A percentile compares a stretch with the other conserved stretches of the same genome.
phyloP scores from a whole-genome alignment of 331 rosid genomes.

The Malus hybrid region DNA sequence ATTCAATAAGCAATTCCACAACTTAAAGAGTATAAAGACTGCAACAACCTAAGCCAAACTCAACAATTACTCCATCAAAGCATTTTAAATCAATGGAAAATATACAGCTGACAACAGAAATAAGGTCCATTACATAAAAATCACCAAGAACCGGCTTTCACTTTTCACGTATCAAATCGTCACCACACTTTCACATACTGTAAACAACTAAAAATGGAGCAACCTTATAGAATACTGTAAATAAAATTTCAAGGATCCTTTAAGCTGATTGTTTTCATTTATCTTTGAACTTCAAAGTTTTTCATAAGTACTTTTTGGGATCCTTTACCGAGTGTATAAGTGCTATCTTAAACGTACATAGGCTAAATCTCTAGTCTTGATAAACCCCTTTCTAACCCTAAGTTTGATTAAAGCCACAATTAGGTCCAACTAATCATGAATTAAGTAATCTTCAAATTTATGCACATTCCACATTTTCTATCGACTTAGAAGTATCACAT shows the following conservation, averaged over 20 bases:
- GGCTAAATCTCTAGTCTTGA: neutral
- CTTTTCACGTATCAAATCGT: neutral
- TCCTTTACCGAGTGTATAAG: neutral
- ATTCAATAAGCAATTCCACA: too few relatives aligned
- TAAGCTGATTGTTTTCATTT: neutral
- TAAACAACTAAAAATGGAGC: too few relatives aligned
- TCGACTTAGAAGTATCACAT: too few relatives aligned
- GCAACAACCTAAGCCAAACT: neutral
- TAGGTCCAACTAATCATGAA: neutral
- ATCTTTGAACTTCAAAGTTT: neutral
- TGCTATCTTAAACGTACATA: neutral
- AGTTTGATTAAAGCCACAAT: neutral
- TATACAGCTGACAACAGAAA: neutral
- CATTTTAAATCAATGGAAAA: neutral
- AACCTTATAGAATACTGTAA: neutral
- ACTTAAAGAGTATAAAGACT: neutral
- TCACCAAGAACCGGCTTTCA: neutral
- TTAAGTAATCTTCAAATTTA: neutral
- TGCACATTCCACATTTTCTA: neutral
- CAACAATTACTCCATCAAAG: neutral
- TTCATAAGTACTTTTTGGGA: neutral
- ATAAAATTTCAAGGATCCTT: neutral
- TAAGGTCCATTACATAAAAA: neutral
- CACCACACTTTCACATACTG: neutral
- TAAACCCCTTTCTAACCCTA: neutral